These are phyloP conservation scores for Phytophthora cryptogea DNA, from an alignment of 352 stramenopile species.

Conservation along the genomic window DNA sequence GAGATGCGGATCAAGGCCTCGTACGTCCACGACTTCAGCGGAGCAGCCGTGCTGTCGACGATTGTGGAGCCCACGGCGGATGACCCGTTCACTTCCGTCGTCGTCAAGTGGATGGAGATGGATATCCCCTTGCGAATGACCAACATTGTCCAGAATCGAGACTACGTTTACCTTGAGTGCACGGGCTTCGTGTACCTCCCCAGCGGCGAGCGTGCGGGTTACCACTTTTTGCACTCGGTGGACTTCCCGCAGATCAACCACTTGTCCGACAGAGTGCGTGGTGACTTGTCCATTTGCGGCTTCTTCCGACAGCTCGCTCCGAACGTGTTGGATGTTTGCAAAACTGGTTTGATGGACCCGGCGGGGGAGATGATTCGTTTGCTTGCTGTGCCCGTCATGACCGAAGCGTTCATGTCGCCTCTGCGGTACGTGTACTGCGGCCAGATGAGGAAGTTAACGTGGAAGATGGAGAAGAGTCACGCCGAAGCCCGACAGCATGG, in stretches of 20 bases:
- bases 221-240: slow-evolving; percentile 43
- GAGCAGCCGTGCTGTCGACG: slow-evolving; percentile 27
- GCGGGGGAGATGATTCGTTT: slow-evolving; percentile 40
- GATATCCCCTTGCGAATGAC: slow-evolving; percentile 32
- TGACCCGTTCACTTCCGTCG: slow-evolving; percentile 30
- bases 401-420: slow-evolving; percentile 38
- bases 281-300: slow-evolving; percentile 34
- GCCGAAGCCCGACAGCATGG: slow-evolving; percentile 24
- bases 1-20: slow-evolving; percentile 38
- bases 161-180: slow-evolving; percentile 48
- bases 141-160: slow-evolving; percentile 37
- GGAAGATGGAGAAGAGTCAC: slow-evolving; percentile 47
- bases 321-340: slow-evolving; percentile 35
- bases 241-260: slow-evolving; percentile 39
- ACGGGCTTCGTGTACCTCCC: slow-evolving; percentile 30
- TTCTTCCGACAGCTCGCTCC: slow-evolving; percentile 31
- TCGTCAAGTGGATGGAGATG: slow-evolving; percentile 44
- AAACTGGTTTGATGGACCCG: slow-evolving; percentile 27
- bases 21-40: slow-evolving; percentile 35
- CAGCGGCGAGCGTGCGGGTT: slow-evolving; percentile 36
- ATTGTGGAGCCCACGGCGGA: slow-evolving; percentile 27
- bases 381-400: slow-evolving; percentile 32
- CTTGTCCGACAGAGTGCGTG: slow-evolving; percentile 25
- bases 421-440: slow-evolving; percentile 42
- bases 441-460: slow-evolving; percentile 66